phyloP scores from a whole-genome alignment of 2,329 filamentous ascomycete species.

The Tolypocladium amazonense region DNA sequence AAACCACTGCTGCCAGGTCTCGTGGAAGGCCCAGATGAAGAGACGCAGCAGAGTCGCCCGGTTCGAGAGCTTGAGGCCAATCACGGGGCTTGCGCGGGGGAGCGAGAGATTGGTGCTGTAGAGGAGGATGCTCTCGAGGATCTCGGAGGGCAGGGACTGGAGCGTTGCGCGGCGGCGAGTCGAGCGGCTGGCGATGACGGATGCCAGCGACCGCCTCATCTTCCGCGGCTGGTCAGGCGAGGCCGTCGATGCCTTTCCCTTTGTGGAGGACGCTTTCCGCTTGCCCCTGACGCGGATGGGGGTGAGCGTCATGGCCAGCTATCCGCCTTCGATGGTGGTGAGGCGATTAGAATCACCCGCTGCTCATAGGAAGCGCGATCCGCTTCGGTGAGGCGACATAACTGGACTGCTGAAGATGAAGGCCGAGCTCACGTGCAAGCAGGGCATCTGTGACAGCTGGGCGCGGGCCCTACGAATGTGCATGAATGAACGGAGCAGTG shows the following conservation, averaged over 20 bases:
- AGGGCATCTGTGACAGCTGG: neutral
- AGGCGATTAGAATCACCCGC: neutral
- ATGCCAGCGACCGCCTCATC: constrained; percentile 16
- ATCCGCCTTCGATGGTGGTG: neutral
- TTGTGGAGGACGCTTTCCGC: constrained; percentile 16
- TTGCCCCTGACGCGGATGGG: constrained; percentile 39
- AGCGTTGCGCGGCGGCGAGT: constrained; percentile 14
- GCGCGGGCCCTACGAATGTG: neutral
- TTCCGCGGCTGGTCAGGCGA: constrained; percentile 9
- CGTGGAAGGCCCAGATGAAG: constrained; percentile 23
- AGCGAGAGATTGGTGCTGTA: constrained; percentile 38
- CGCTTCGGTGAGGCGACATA: neutral
- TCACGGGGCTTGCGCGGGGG: constrained; percentile 28
- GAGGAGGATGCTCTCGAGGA: constrained; percentile 42
- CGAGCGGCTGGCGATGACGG: constrained; percentile 17
- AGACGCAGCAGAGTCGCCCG: constrained; percentile 25
- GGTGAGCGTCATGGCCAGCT: constrained; percentile 32
- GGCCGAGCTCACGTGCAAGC: neutral
- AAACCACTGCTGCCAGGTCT: constrained; percentile 28
- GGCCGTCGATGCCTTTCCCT: constrained; percentile 4
- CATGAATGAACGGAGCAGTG: neutral
- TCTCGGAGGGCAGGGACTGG: constrained; percentile 35
- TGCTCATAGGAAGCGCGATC: neutral
- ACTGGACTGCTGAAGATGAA: neutral
- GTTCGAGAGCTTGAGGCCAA: constrained; percentile 36